Percentiles rank a stretch among this genome's conserved stretches.
These are phyloP conservation scores for Fonsecaea nubica DNA, from an alignment of 2,329 filamentous ascomycete species.

Conservation along the genomic window DNA sequence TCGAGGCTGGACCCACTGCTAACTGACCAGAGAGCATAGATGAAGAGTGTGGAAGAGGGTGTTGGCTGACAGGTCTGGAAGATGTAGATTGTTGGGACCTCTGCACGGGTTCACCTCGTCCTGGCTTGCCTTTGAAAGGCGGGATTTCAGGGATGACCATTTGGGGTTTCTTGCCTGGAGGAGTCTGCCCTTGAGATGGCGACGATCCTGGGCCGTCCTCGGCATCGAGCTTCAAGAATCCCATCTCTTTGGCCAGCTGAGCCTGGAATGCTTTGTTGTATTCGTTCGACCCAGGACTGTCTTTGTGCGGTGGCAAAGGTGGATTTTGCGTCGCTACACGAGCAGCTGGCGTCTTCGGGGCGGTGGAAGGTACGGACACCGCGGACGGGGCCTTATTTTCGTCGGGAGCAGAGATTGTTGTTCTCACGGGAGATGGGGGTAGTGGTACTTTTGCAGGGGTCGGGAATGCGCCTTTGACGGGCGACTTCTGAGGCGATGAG, in stretches of 20 bases:
- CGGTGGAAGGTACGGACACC: conserved; percentile 40
- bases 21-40: conserved; percentile 34
- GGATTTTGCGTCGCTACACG: conserved; percentile 52
- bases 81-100: conserved; percentile 38
- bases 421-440: conserved; percentile 54
- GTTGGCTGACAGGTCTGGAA: conserved; percentile 38
- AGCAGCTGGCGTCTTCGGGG: conserved; percentile 55
- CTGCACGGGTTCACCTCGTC: conserved; percentile 38
- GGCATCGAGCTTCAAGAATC: conserved; percentile 47
- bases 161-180: conserved; percentile 42
- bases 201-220: conserved; percentile 40
- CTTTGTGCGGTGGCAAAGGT: conserved; percentile 40
- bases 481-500: conserved; percentile 64
- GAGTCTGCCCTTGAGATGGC: conserved; percentile 25
- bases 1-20: conserved; percentile 26
- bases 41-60: conserved; percentile 43
- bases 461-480: conserved; percentile 59
- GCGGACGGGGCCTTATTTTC: not conserved
- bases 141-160: conserved; percentile 46
- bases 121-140: conserved; percentile 43
- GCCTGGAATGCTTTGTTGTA: conserved; percentile 52
- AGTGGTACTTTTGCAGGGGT: conserved; percentile 63
- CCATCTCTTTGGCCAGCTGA: conserved; percentile 50
- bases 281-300: conserved; percentile 49
- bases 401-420: not conserved